Evolutionary conservation across 2,329 filamentous ascomycete genomes (phyloP).

Genomic region (Paracoccidioides lutzii): DNA sequence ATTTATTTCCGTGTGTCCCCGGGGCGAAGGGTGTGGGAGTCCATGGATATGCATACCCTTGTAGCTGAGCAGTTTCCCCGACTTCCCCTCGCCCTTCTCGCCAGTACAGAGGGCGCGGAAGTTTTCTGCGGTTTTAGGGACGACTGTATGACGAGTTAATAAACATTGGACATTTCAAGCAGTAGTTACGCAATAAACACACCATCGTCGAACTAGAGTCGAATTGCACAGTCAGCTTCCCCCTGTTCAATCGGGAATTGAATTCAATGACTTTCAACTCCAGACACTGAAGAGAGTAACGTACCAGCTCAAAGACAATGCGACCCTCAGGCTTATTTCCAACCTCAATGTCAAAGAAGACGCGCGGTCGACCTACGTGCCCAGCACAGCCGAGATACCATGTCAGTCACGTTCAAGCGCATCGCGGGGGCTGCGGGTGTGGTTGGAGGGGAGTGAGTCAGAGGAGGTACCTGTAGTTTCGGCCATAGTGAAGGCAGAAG

Average conservation of each 20-base stretch:
- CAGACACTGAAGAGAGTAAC: slow-evolving; percentile 16
- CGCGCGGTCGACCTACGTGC: slow-evolving; percentile 51
- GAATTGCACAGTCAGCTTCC: slow-evolving; percentile 5
- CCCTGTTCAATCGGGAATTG: neutral
- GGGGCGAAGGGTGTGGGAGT: neutral
- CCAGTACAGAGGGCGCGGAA: slow-evolving; percentile 73
- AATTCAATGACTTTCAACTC: neutral
- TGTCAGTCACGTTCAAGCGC: neutral
- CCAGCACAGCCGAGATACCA: neutral
- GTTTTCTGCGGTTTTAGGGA: slow-evolving; percentile 80
- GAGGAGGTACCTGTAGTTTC: slow-evolving; percentile 23
- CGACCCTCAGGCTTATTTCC: slow-evolving; percentile 61
- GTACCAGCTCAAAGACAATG: slow-evolving; percentile 71
- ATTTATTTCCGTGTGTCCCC: neutral
- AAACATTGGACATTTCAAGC: neutral
- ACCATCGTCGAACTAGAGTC: slow-evolving; percentile 38
- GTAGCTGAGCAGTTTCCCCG: slow-evolving; percentile 79
- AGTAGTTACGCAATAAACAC: slow-evolving; percentile 10
- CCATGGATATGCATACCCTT: slow-evolving; percentile 42
- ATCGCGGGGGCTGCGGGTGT: neutral
- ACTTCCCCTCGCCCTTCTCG: slow-evolving; percentile 66
- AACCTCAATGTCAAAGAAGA: slow-evolving; percentile 88
- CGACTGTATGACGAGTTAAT: slow-evolving; percentile 36
- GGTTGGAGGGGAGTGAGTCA: neutral
- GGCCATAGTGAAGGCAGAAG: slow-evolving; percentile 19